These are phyloP conservation scores for Phytophthora crassamura DNA, from an alignment of 352 stramenopile species.

Conservation along the genomic window DNA sequence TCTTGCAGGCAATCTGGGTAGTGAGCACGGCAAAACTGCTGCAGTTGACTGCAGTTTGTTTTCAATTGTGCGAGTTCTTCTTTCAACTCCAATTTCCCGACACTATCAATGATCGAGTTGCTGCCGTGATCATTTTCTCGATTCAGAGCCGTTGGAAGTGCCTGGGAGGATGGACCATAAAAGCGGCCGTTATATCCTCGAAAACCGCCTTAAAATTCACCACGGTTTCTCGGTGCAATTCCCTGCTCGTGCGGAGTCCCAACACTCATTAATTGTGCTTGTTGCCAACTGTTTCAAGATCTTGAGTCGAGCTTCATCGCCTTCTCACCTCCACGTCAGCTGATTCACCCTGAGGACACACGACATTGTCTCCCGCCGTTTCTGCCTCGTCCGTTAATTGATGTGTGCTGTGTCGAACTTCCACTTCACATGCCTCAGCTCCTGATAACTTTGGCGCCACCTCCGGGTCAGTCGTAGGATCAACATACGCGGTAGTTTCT, in stretches of 20 bases:
- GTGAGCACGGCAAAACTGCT: not conserved
- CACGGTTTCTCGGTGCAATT: slow-evolving; percentile 4
- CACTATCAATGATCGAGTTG: slow-evolving; percentile 2
- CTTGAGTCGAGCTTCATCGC: not conserved
- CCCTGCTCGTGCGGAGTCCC: not conserved
- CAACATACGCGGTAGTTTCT: too few species aligned
- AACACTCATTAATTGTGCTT: not conserved
- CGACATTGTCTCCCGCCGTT: too few species aligned
- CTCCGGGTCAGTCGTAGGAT: too few species aligned
- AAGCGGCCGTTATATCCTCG: not conserved
- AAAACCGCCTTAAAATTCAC: not conserved
- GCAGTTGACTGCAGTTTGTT: not conserved
- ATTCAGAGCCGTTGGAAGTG: slow-evolving; percentile 4
- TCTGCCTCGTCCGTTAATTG: too few species aligned
- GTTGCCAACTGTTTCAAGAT: not conserved
- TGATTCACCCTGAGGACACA: not conserved
- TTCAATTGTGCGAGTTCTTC: not conserved
- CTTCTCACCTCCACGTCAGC: not conserved
- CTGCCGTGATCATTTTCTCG: slow-evolving; percentile 5
- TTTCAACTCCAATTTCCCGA: not conserved
- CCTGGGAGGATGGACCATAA: slow-evolving; percentile 4
- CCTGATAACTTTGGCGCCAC: too few species aligned
- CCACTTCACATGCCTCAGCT: too few species aligned
- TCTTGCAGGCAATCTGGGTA: slow-evolving; percentile 11
- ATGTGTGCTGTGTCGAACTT: too few species aligned